Evolutionary conservation across 2,329 filamentous ascomycete species (phyloP).

Genomic region (Colletotrichum lindemuthianum): DNA sequence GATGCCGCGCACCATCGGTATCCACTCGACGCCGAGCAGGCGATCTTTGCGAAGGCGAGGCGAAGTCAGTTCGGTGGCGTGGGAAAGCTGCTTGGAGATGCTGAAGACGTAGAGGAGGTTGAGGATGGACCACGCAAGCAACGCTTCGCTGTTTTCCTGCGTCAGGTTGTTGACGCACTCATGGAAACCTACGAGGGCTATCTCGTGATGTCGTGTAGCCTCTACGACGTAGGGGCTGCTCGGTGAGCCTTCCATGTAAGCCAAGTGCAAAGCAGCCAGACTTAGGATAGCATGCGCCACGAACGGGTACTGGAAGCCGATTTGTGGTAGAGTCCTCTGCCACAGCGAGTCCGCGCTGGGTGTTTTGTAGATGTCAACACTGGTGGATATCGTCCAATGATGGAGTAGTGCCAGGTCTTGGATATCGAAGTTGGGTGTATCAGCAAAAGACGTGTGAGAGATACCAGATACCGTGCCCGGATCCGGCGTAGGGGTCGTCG

Average conservation of each 20-base stretch:
- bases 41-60: constrained; percentile 23
- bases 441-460: background rate
- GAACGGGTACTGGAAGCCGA: constrained; percentile 34
- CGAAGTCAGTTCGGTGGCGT: background rate
- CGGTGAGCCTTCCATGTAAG: background rate
- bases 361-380: constrained; percentile 14
- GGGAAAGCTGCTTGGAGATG: constrained; percentile 2
- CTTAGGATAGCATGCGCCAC: constrained; percentile 33
- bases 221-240: background rate
- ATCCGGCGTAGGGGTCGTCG: background rate
- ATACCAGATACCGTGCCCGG: background rate
- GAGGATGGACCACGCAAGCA: constrained; percentile 31
- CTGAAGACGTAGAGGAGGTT: constrained; percentile 35
- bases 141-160: constrained; percentile 23
- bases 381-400: constrained; percentile 35
- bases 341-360: constrained; percentile 9
- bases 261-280: constrained; percentile 34
- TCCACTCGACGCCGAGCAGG: constrained; percentile 37
- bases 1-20: constrained; percentile 38
- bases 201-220: constrained; percentile 31
- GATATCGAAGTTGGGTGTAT: constrained; percentile 11
- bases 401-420: constrained; percentile 35
- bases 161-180: constrained; percentile 11
- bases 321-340: constrained; percentile 26
- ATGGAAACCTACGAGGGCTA: constrained; percentile 23